Evolutionary conservation across 768 basidiomycete species (phyloP).

Genomic region (Rhodotorula toruloides): DNA sequence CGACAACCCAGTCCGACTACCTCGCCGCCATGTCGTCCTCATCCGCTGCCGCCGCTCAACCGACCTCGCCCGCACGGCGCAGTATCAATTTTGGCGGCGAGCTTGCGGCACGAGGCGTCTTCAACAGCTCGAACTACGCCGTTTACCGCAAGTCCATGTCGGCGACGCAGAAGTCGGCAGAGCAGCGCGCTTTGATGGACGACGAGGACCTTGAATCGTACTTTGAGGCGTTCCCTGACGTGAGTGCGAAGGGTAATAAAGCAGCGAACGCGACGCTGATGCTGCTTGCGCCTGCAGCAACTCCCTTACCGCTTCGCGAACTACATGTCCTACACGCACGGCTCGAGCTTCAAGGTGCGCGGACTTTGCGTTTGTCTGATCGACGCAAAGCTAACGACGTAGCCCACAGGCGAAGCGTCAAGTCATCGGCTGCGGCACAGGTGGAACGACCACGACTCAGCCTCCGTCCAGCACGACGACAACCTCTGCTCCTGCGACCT

Average conservation of each 20-base stretch:
- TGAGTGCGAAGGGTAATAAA: accelerated
- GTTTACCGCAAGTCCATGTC: no score
- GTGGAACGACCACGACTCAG: background rate
- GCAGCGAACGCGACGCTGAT: background rate
- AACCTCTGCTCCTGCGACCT: background rate
- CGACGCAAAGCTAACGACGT: no score
- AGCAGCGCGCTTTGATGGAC: background rate
- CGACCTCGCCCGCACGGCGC: background rate
- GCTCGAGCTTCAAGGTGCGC: background rate
- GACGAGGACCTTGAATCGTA: conserved; percentile 27
- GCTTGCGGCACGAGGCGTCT: background rate
- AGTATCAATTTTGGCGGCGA: background rate
- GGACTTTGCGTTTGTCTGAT: background rate
- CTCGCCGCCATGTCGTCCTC: background rate
- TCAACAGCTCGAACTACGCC: no score
- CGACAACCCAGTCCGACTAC: conserved; percentile 17
- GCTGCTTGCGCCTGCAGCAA: background rate
- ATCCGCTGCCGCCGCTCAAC: background rate
- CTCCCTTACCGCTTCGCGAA: background rate
- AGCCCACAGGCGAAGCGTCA: conserved; percentile 10
- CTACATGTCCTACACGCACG: background rate
- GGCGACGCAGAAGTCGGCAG: background rate
- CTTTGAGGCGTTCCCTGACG: background rate
- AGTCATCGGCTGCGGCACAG: background rate
- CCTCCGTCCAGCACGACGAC: background rate